Percentiles rank a stretch among this genome's conserved stretches.
Conservation (phyloP, 345 rosid genomes). For the Lenwebbia sp. region DNA sequence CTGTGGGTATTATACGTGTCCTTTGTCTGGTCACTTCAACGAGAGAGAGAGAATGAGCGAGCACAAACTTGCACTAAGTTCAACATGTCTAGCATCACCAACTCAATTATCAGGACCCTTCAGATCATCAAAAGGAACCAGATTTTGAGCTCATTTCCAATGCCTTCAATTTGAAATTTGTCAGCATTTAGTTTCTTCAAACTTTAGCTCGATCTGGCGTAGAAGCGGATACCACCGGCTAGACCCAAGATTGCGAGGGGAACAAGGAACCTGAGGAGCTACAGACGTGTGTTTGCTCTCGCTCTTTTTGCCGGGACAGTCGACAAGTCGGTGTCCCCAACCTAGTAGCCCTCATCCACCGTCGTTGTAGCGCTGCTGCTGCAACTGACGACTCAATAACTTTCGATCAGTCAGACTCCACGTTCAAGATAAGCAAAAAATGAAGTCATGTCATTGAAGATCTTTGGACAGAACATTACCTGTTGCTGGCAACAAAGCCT, state of each 20-base stretch:
- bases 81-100: background rate
- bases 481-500: constrained; percentile 36
- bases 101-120: background rate
- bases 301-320: constrained; percentile 33
- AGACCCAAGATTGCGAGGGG: constrained; percentile 72
- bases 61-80: background rate
- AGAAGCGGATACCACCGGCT: constrained; percentile 51
- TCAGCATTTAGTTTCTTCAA: background rate
- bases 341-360: constrained; percentile 42
- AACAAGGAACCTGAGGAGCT: constrained; percentile 66
- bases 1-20: background rate
- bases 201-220: constrained; percentile 37
- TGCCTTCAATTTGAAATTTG: background rate
- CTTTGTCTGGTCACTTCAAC: background rate
- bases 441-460: background rate
- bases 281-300: constrained; percentile 39
- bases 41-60: background rate
- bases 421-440: constrained; percentile 17
- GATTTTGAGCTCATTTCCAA: background rate
- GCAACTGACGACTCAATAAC: constrained; percentile 64
- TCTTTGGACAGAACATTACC: constrained; percentile 11
- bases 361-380: constrained; percentile 47
- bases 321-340: constrained; percentile 52
- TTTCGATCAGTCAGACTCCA: constrained; percentile 57
- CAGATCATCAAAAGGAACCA: background rate